These are phyloP conservation scores for Cryptosporidium meleagridis DNA, from an alignment of 169 alveolate species.

Conservation along the genomic window DNA sequence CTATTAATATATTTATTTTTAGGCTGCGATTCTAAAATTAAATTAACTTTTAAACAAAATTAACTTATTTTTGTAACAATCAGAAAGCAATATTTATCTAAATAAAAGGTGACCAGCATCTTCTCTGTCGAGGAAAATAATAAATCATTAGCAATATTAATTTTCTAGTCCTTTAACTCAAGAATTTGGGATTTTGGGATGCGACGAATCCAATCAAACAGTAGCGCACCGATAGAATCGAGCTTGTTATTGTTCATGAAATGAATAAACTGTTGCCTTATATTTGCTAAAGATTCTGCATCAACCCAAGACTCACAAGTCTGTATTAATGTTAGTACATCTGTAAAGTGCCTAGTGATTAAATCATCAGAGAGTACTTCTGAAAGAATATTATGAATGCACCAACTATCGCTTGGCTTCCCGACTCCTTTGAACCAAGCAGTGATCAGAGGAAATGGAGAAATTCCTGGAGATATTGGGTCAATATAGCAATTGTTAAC, in stretches of 20 bases:
- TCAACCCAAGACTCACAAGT: slow-evolving; percentile 74
- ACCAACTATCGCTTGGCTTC: slow-evolving; percentile 64
- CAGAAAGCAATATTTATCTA: neutral
- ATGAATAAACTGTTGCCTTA: slow-evolving; percentile 49
- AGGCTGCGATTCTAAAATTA: neutral
- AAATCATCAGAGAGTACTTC: slow-evolving; percentile 71
- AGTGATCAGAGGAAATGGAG: slow-evolving; percentile 68
- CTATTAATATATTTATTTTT: slow-evolving; percentile 3
- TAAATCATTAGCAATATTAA: neutral
- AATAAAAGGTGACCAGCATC: neutral
- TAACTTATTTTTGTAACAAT: neutral
- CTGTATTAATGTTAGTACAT: slow-evolving; percentile 49
- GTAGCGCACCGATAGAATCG: slow-evolving; percentile 47
- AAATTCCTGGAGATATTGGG: slow-evolving; percentile 59
- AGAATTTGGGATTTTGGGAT: slow-evolving; percentile 25
- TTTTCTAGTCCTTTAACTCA: slow-evolving; percentile 2
- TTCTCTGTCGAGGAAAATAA: neutral
- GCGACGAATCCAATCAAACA: slow-evolving; percentile 72
- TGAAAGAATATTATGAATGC: slow-evolving; percentile 71
- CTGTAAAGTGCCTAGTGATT: slow-evolving; percentile 59
- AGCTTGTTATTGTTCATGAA: slow-evolving; percentile 67
- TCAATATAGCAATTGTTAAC: slow-evolving; percentile 24
- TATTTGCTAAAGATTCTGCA: slow-evolving; percentile 48
- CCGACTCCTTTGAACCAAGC: slow-evolving; percentile 75
- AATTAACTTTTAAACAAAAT: neutral